Conservation (phyloP, 306 rosid genomes). For the Macrotyloma uniflorum region DNA sequence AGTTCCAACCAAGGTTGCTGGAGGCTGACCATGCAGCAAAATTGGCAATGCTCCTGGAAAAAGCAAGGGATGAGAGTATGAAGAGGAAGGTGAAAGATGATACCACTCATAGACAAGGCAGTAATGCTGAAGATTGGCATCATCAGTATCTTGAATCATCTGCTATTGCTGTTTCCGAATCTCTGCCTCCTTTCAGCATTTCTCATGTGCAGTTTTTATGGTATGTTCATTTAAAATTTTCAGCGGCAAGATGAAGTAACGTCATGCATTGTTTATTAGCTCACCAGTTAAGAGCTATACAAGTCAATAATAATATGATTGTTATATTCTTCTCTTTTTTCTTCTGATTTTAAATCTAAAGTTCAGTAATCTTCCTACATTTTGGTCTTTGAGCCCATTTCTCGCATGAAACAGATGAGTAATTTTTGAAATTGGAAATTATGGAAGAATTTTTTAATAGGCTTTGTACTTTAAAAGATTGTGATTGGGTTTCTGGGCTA, state of each 20-base stretch:
- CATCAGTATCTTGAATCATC: constrained; percentile 70
- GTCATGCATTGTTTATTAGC: not conserved
- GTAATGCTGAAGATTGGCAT: constrained; percentile 66
- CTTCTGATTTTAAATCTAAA: not conserved
- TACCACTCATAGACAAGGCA: constrained; percentile 42
- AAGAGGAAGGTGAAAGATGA: constrained; percentile 52
- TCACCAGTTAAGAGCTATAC: constrained; percentile 1
- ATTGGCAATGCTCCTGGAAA: constrained; percentile 74
- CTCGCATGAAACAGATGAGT: not conserved
- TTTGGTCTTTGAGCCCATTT: not conserved
- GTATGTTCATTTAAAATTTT: constrained; percentile 56
- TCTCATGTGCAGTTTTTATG: constrained; percentile 68
- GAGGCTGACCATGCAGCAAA: constrained; percentile 60
- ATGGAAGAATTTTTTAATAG: not conserved
- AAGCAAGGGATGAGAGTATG: constrained; percentile 59
- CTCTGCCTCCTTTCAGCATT: constrained; percentile 54
- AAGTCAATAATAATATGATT: constrained; percentile 24
- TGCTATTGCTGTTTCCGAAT: constrained; percentile 66
- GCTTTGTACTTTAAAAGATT: not conserved
- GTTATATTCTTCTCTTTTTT: not conserved
- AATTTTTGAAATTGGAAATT: constrained; percentile 8
- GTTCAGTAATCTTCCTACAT: constrained; percentile 13
- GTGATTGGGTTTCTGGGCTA: not conserved
- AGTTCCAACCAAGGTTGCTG: constrained; percentile 42
- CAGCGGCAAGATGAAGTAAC: constrained; percentile 6